A percentile compares a stretch with the other conserved stretches of the same genome.
These are phyloP conservation scores for Botryotinia globosa DNA, from an alignment of 2,329 filamentous ascomycete species.

Conservation along the genomic window DNA sequence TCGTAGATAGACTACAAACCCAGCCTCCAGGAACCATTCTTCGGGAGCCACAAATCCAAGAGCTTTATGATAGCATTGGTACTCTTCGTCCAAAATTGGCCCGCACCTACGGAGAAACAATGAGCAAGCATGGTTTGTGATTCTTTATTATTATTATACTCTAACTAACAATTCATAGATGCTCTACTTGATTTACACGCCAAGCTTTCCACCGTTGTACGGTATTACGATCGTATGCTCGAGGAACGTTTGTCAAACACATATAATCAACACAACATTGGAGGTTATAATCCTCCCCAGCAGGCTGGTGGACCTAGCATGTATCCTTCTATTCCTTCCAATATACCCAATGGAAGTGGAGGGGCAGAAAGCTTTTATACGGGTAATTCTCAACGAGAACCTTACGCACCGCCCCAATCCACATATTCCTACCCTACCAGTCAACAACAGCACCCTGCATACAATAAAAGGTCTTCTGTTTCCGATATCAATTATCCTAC, in stretches of 20 bases:
- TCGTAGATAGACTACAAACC: conserved; percentile 91
- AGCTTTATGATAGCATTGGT: conserved; percentile 97
- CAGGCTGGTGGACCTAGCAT: conserved; percentile 54
- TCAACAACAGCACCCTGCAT: conserved; percentile 45
- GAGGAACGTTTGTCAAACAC: conserved; percentile 92
- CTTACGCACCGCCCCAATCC: conserved; percentile 50
- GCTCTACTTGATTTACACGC: conserved; percentile 90
- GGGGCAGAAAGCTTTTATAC: conserved; percentile 81
- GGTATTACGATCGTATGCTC: conserved; percentile 97
- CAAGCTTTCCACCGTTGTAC: conserved; percentile 91
- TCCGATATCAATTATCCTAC: conserved; percentile 28
- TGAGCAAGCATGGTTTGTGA: conserved; percentile 92
- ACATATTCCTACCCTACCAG: conserved; percentile 50
- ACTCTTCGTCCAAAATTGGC: conserved; percentile 88
- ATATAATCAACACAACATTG: conserved; percentile 76
- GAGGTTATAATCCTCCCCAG: conserved; percentile 58
- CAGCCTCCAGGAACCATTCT: conserved; percentile 94
- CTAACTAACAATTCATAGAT: conserved; percentile 53
- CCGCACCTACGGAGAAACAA: conserved; percentile 94
- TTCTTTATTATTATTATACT: not conserved
- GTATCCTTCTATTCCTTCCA: conserved; percentile 68
- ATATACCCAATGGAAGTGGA: conserved; percentile 46
- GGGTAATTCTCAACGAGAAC: conserved; percentile 54
- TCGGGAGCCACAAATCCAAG: conserved; percentile 96
- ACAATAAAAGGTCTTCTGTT: conserved; percentile 31